These are phyloP conservation scores for Violaceomyces palustris DNA, from an alignment of 1,284 basidiomycete species.

Conservation along the genomic window DNA sequence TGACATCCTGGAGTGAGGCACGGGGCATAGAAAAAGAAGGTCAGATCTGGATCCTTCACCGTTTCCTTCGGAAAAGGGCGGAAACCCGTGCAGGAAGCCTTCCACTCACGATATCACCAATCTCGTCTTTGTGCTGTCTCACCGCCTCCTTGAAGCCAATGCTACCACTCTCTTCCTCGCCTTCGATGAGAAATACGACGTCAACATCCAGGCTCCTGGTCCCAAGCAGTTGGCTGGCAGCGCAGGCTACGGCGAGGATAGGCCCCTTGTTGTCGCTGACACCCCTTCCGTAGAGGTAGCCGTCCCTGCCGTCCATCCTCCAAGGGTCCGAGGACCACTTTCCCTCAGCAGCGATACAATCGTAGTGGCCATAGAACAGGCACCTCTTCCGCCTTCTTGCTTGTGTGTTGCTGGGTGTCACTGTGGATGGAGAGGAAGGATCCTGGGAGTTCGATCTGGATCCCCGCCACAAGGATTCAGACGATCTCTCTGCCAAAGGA, in stretches of 20 bases:
- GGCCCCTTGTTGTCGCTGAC: slow-evolving; percentile 79
- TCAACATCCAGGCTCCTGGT: slow-evolving; percentile 74
- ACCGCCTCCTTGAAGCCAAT: slow-evolving; percentile 75
- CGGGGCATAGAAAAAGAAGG: not conserved
- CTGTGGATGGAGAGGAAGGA: too few species aligned
- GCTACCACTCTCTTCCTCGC: slow-evolving; percentile 91
- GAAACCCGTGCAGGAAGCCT: slow-evolving; percentile 3
- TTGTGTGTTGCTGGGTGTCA: too few species aligned
- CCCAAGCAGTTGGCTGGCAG: slow-evolving; percentile 73
- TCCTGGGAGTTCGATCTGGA: too few species aligned
- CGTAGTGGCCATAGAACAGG: slow-evolving; percentile 50
- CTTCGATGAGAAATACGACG: slow-evolving; percentile 85
- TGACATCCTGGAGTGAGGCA: too few species aligned
- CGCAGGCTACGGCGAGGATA: slow-evolving; percentile 82
- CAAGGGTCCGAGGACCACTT: slow-evolving; percentile 84
- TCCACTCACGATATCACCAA: slow-evolving; percentile 39
- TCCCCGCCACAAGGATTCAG: too few species aligned
- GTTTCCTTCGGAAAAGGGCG: not conserved
- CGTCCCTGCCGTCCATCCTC: slow-evolving; percentile 73
- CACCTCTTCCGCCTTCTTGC: slow-evolving; percentile 22
- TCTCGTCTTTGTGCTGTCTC: slow-evolving; percentile 61
- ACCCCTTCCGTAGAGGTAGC: slow-evolving; percentile 89
- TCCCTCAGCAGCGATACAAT: slow-evolving; percentile 39
- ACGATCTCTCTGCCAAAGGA: too few species aligned
- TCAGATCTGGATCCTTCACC: not conserved